Evolutionary conservation across 2,329 filamentous ascomycete species (phyloP).

Genomic region (Colletotrichum sp.): DNA sequence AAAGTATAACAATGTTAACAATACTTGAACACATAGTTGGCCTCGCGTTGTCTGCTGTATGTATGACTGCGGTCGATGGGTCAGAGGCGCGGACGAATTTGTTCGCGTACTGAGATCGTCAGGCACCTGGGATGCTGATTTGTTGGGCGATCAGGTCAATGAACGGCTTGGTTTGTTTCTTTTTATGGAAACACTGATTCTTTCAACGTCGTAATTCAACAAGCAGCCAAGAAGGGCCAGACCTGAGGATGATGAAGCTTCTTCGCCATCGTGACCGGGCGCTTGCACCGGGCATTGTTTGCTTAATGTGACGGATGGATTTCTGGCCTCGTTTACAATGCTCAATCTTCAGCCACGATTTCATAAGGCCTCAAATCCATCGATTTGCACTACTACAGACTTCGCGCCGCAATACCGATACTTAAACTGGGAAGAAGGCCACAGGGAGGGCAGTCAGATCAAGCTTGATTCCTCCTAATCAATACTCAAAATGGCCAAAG

Average conservation of each 20-base stretch:
- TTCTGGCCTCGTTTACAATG: neutral
- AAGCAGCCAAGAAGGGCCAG: neutral
- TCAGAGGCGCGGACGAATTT: neutral
- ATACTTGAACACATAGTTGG: neutral
- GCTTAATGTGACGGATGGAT: neutral
- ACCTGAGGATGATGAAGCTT: constrained; percentile 1
- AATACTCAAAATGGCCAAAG: neutral
- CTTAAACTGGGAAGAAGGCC: neutral
- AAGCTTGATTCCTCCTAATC: neutral
- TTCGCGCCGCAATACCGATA: neutral
- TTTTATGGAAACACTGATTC: neutral
- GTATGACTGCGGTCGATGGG: accelerated
- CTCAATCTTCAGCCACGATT: neutral
- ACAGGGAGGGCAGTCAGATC: neutral
- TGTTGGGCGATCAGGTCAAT: neutral
- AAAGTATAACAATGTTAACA: neutral
- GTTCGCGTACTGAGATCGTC: neutral
- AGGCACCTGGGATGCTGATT: neutral
- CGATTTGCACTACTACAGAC: neutral
- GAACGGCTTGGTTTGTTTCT: neutral
- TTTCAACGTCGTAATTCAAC: neutral
- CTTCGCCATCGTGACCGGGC: neutral
- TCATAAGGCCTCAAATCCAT: neutral
- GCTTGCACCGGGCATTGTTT: neutral
- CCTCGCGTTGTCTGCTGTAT: accelerated